Base-by-base conservation (phyloP, 2,329 filamentous ascomycete species). In the Xenoacremonium recifei region DNA sequence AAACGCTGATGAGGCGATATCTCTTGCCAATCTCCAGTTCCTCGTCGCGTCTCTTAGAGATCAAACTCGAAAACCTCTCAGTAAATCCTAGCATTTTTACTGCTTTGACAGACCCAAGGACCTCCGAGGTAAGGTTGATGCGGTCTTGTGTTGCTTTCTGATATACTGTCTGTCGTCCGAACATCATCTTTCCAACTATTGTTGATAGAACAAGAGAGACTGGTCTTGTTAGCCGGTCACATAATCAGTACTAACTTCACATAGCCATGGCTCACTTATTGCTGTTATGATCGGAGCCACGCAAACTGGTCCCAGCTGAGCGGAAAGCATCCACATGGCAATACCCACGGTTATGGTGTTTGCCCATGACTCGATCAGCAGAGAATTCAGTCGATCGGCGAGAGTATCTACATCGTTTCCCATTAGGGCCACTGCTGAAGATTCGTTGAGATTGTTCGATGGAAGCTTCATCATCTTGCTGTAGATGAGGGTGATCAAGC, bases 1-100 rank as follows among this genome's bases (percentile, higher is more conserved):
- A 62, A 6, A 62, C 55, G 7, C 32, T 54, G 12, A 61, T 40
- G 18, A 40, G 13, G 9, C 61, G 50, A 32, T 45, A 64, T 6
- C 53, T 48, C 35, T 60, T 60, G 2, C 56, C 56, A 0, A 49
- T 41, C 3, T 39, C 37, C 18, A 64, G 44, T 15, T 63, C 60
- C 2, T 60, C 39, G 11, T 55, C 47, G 10, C 61, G 49, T 29
- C 55, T 60, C 15, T 51, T 38, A 11, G 49, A 40, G 38, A 64
- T 56, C 0, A 59, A 39, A 3, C 39, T 37, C 2, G 45, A 40
- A 11, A 64, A 61, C 9, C 46, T 47, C 17, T 62, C 57, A 2
- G 61, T 52, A 6, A 58, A 49, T 0, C 62, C 62, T 2, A 64
- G 49, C 60, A 65, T 65, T 36, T 66, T 65, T n/a, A 63, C 54